Conservation (phyloP, 805 yeast species). For the Ogataea chonburiensis region DNA sequence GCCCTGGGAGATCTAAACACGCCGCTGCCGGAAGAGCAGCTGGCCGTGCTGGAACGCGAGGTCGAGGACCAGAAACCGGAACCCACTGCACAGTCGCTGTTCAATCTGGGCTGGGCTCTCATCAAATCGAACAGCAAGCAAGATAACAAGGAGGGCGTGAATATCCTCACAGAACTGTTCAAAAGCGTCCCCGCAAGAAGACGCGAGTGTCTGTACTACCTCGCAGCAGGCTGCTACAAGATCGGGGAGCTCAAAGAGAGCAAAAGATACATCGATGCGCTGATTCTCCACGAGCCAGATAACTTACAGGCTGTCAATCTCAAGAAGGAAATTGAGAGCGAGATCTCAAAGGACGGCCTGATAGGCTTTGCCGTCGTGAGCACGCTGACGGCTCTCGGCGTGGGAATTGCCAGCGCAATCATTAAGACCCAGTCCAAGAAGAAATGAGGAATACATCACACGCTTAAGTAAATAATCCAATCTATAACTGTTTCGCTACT, state of each 20-base stretch:
- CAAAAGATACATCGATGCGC: conserved; percentile 76
- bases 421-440: conserved; percentile 20
- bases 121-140: conserved; percentile 63
- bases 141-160: conserved; percentile 78
- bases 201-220: conserved; percentile 84
- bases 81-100: conserved; percentile 78
- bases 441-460: too few species aligned
- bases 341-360: conserved; percentile 81
- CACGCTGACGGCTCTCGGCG: conserved; percentile 82
- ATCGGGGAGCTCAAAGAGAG: conserved; percentile 86
- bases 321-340: conserved; percentile 76
- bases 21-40: conserved; percentile 71
- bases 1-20: conserved; percentile 31
- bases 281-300: conserved; percentile 78
- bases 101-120: conserved; percentile 96
- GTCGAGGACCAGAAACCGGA: conserved; percentile 77
- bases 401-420: conserved; percentile 40
- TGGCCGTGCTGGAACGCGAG: conserved; percentile 72
- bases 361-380: conserved; percentile 86
- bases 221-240: conserved; percentile 84
- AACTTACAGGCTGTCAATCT: conserved; percentile 74
- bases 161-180: conserved; percentile 65
- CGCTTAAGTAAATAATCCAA: not conserved
- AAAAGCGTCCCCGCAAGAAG: conserved; percentile 79
- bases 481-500: conserved; percentile 16